Percentiles rank a stretch among this genome's conserved stretches.
These are phyloP conservation scores for Carex littledalei DNA, from an alignment of 176 grass and related monocot species.

Conservation along the genomic window DNA sequence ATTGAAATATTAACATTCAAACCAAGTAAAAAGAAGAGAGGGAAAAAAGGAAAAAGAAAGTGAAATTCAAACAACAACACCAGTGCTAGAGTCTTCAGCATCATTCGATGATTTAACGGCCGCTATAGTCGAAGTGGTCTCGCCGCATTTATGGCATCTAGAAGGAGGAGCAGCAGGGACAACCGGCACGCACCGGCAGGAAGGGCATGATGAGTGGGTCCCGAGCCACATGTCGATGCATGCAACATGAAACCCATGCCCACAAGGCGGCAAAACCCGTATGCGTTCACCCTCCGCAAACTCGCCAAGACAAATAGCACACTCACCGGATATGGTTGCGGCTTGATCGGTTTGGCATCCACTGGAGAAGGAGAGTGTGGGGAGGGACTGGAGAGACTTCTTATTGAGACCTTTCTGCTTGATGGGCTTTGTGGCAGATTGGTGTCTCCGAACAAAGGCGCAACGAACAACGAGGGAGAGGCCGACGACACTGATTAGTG, in stretches of 20 bases:
- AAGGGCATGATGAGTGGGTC: slow-evolving; percentile 33
- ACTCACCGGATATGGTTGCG: slow-evolving; percentile 6
- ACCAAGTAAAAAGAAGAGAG: slow-evolving; percentile 10
- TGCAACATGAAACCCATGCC: slow-evolving; percentile 41
- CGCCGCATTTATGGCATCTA: slow-evolving; percentile 43
- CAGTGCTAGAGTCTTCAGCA: background rate
- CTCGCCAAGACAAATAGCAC: slow-evolving; percentile 48
- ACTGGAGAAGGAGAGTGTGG: slow-evolving; percentile 22
- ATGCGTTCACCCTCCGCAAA: slow-evolving; percentile 43
- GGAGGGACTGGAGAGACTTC: slow-evolving; percentile 52
- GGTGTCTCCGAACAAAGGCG: slow-evolving; percentile 30
- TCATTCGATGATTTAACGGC: background rate
- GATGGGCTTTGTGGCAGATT: background rate
- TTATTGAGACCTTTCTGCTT: slow-evolving; percentile 43
- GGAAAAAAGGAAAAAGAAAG: slow-evolving; percentile 1
- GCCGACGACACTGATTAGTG: slow-evolving; percentile 52
- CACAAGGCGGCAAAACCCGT: slow-evolving; percentile 49
- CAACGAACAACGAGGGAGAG: slow-evolving; percentile 59
- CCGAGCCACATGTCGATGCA: slow-evolving; percentile 61
- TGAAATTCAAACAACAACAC: slow-evolving; percentile 18
- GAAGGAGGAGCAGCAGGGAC: background rate
- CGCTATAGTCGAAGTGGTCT: background rate
- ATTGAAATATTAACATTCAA: slow-evolving; percentile 13
- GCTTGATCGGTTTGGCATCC: slow-evolving; percentile 3
- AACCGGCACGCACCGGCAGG: slow-evolving; percentile 29